Conservation (phyloP, 495 filamentous ascomycete species). For the Annulohypoxylon maeteangense region DNA sequence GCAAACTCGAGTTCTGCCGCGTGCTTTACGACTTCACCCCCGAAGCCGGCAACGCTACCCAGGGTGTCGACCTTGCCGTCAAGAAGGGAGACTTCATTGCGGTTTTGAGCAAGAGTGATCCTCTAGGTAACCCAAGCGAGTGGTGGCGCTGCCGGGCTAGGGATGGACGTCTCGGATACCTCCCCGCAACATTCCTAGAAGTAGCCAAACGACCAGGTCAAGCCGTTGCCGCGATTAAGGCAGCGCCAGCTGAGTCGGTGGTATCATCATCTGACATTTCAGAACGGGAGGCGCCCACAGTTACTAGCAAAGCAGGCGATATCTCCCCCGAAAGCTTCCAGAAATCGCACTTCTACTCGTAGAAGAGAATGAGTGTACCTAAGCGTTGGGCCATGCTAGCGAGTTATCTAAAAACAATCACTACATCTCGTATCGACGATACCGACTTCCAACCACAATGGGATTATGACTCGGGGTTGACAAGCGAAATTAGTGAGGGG, state of each 20-base stretch:
- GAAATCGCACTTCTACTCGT: constrained; percentile 88
- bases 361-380: constrained; percentile 33
- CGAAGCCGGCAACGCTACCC: constrained; percentile 67
- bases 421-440: background rate
- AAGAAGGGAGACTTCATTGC: constrained; percentile 97
- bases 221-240: constrained; percentile 63
- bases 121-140: constrained; percentile 88
- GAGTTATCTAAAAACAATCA: background rate
- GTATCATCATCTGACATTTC: constrained; percentile 56
- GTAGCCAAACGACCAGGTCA: constrained; percentile 70
- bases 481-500: background rate
- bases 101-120: constrained; percentile 91
- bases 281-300: constrained; percentile 61
- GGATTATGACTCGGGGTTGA: background rate
- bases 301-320: constrained; percentile 70
- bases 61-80: constrained; percentile 87
- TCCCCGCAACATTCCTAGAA: constrained; percentile 90
- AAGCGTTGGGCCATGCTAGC: background rate
- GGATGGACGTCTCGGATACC: constrained; percentile 89
- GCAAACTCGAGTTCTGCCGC: constrained; percentile 93
- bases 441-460: background rate
- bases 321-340: constrained; percentile 88
- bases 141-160: constrained; percentile 98
- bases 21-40: constrained; percentile 94
- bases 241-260: constrained; percentile 62